Conservation (phyloP, 352 stramenopile species). For the Phytopythium aichiense region DNA sequence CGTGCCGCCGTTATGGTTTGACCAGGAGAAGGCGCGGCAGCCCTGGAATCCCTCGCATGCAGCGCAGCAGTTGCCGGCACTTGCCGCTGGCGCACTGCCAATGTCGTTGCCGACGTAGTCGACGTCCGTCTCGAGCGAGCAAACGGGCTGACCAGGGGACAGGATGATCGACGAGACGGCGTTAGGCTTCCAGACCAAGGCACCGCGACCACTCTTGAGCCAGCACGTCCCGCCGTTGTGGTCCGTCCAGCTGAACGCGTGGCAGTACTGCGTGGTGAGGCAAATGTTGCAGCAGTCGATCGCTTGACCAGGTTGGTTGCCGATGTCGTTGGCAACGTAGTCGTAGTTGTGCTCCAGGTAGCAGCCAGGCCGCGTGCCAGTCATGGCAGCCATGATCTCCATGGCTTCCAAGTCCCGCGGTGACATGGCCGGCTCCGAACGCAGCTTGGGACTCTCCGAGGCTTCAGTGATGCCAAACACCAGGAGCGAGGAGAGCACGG, state of each 20-base stretch:
- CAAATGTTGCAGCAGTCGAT: constrained; percentile 3
- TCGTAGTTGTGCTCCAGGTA: constrained; percentile 3
- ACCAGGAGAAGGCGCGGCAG: constrained; percentile 53
- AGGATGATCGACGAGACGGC: constrained; percentile 8
- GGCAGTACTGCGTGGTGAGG: neutral
- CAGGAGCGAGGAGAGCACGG: neutral
- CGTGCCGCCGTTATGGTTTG: constrained; percentile 37
- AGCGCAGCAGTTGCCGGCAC: constrained; percentile 9
- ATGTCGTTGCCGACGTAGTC: constrained; percentile 24
- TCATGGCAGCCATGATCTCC: neutral
- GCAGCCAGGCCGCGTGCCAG: neutral
- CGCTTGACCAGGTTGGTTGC: neutral
- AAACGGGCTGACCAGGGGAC: neutral
- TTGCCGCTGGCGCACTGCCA: constrained; percentile 2
- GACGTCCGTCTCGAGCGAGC: constrained; percentile 8
- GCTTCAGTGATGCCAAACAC: neutral
- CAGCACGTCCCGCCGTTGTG: constrained; percentile 49
- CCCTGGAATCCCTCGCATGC: constrained; percentile 17
- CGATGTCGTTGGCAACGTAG: constrained; percentile 6
- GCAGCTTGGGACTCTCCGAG: neutral
- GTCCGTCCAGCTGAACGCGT: constrained; percentile 25
- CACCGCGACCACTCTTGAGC: constrained; percentile 42
- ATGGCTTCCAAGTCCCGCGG: neutral
- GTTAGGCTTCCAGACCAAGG: constrained; percentile 10
- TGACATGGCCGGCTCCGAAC: neutral